Evolutionary conservation across 805 yeast species (phyloP), one percentile per base, ranked within the genome.

Genomic region (Ogataea chonburiensis): DNA sequence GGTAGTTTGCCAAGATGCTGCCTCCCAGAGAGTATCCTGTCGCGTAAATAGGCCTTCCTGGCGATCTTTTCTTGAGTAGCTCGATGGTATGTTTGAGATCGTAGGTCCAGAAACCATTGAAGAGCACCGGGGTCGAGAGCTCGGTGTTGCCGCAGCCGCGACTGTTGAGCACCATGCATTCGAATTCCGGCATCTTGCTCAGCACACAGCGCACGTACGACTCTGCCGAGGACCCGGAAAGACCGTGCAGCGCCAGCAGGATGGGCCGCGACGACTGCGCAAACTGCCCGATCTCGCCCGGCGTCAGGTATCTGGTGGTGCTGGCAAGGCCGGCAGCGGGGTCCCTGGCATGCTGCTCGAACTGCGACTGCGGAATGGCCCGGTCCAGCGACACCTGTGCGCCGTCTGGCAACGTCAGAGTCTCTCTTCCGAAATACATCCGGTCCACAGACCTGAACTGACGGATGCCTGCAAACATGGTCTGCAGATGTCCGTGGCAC

Each of bases 11-110:
- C 42, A 85, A 64, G 20, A 86, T 70, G 3, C 80, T 70, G 0
- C 83, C 89, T 2, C 95, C 95, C 36, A 86, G 70, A n/a, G 89
- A 81, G 52, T 80, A 81, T 3, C 95, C 95, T n/a, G 75, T 77
- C 20, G 80, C 71, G 52, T 73, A 79, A 39, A 83, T 74, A 15
- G 74, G 65, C n/a, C 86, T 75, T 34, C 69, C 61, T 1, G 94
- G 91, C 53, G 68, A 81, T 31, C 63, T 55, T 27, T 43, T 40
- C 26, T 70, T 64, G 47, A 86, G 58, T 20, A 71, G 71, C 32
- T 68, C 60, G 34, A 86, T 65, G 7, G 77, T 70, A 36, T 66
- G 71, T 34, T 80, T 66, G 21, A 86, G 56, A 60, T 86, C 95
- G 38, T 75, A 79, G 1, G 86, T 77, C 73, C 88, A 79, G 17